Evolutionary conservation across 2,329 filamentous ascomycete genomes (phyloP).

Genomic region (Fusarium buxicola): DNA sequence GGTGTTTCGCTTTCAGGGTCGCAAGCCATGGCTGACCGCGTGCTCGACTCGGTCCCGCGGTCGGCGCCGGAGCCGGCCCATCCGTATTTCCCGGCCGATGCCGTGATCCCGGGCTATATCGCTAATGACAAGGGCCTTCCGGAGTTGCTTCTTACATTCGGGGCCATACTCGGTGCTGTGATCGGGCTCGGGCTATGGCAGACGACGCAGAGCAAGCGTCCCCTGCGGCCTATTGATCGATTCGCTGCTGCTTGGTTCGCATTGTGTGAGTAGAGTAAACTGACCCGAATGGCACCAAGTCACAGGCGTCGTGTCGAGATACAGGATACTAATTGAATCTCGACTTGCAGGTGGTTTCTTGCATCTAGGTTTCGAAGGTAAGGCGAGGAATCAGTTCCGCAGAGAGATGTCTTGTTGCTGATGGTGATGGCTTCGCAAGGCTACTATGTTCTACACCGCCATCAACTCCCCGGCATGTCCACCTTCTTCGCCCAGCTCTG

Average conservation of each 20-base stretch:
- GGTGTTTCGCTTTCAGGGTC: too few species aligned
- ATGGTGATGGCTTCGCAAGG: conserved; percentile 55
- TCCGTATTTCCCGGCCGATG: conserved; percentile 63
- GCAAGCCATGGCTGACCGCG: conserved; percentile 7
- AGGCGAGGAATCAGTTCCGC: conserved; percentile 5
- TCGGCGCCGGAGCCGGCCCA: conserved; percentile 47
- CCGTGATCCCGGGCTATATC: conserved; percentile 57
- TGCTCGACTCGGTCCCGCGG: conserved; percentile 3
- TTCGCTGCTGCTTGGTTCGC: conserved; percentile 65
- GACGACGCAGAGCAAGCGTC: conserved; percentile 33
- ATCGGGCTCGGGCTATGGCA: conserved; percentile 49
- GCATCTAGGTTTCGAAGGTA: conserved; percentile 86
- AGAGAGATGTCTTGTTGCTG: too few species aligned
- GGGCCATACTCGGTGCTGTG: conserved; percentile 51
- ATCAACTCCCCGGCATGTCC: conserved; percentile 72
- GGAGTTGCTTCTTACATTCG: conserved; percentile 53
- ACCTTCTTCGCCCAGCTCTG: conserved; percentile 85
- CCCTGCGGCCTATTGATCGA: conserved; percentile 51
- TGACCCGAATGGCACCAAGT: too few species aligned
- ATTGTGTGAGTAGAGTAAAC: conserved; percentile 55
- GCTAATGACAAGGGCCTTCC: conserved; percentile 57
- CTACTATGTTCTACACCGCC: conserved; percentile 81
- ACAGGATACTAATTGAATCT: neutral
- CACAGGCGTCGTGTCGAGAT: too few species aligned
- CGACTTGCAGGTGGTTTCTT: conserved; percentile 69